Conservation (phyloP, 1,284 basidiomycete species). For the Sanguinoderma infundibulare region DNA sequence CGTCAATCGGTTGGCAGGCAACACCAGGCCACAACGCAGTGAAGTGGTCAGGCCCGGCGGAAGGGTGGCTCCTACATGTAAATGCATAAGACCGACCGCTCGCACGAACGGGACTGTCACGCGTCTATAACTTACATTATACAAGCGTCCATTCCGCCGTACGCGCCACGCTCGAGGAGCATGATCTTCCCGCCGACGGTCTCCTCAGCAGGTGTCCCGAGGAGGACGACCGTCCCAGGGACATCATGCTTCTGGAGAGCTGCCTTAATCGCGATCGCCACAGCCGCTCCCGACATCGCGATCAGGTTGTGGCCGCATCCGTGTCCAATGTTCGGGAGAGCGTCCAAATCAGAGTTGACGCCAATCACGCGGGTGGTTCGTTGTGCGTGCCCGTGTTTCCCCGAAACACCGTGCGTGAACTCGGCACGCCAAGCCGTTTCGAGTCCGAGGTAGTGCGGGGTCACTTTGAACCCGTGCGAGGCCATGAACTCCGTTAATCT, state of each 20-base stretch:
- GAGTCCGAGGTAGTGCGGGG: constrained; percentile 54
- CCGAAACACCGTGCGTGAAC: constrained; percentile 40
- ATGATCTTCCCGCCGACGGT: constrained; percentile 78
- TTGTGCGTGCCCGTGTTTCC: background rate
- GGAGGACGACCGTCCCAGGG: constrained; percentile 72
- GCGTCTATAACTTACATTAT: constrained; percentile 59
- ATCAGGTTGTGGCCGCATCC: constrained; percentile 90
- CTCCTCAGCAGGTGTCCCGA: constrained; percentile 90
- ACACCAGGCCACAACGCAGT: constrained; percentile 55
- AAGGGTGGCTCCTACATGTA: constrained; percentile 64
- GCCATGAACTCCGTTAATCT: constrained; percentile 42
- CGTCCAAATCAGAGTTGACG: constrained; percentile 78
- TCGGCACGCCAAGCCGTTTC: constrained; percentile 76
- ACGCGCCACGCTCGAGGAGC: constrained; percentile 74
- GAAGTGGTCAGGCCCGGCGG: constrained; percentile 50
- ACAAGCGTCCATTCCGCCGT: constrained; percentile 78
- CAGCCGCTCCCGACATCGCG: constrained; percentile 77
- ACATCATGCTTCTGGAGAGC: constrained; percentile 69
- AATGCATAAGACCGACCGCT: background rate
- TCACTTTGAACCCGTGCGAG: constrained; percentile 61
- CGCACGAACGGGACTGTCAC: background rate
- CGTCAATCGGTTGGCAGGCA: constrained; percentile 61
- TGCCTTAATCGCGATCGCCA: constrained; percentile 72
- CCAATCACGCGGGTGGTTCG: constrained; percentile 60
- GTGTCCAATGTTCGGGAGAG: constrained; percentile 64